phyloP scores from a whole-genome alignment of 1,284 basidiomycete genomes.

The Golubevia sp. region DNA sequence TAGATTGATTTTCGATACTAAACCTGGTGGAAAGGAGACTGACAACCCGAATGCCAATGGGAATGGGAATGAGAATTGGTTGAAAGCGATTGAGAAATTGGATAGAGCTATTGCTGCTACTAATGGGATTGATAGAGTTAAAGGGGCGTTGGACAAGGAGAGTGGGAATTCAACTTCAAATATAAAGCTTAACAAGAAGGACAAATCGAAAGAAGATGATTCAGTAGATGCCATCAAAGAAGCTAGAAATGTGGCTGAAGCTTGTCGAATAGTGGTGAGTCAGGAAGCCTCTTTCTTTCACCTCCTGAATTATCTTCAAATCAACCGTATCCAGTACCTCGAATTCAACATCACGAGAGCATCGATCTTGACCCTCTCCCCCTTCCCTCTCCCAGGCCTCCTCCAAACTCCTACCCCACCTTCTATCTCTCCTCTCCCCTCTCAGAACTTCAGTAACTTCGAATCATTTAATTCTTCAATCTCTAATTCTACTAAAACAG shows the following conservation, averaged over 20 bases:
- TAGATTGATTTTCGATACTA: not conserved
- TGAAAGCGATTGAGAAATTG: not conserved
- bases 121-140: too few species aligned
- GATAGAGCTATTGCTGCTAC: not conserved
- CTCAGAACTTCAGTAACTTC: constrained; percentile 82
- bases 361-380: too few species aligned
- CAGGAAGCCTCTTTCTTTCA: too few species aligned
- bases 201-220: not conserved
- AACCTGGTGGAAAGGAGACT: not conserved
- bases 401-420: constrained; percentile 84
- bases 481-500: constrained; percentile 83
- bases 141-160: too few species aligned
- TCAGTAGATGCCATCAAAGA: not conserved
- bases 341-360: too few species aligned
- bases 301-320: constrained; percentile 5
- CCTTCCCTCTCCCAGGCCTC: constrained; percentile 63
- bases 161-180: not conserved
- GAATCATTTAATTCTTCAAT: constrained; percentile 91
- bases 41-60: too few species aligned
- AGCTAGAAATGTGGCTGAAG: not conserved
- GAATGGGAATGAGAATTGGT: not conserved
- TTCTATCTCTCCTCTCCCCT: constrained; percentile 79
- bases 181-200: not conserved
- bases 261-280: not conserved
- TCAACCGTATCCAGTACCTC: too few species aligned